Base-by-base conservation (phyloP, 176 grass and related monocot species). In the Thalia dealbata region DNA sequence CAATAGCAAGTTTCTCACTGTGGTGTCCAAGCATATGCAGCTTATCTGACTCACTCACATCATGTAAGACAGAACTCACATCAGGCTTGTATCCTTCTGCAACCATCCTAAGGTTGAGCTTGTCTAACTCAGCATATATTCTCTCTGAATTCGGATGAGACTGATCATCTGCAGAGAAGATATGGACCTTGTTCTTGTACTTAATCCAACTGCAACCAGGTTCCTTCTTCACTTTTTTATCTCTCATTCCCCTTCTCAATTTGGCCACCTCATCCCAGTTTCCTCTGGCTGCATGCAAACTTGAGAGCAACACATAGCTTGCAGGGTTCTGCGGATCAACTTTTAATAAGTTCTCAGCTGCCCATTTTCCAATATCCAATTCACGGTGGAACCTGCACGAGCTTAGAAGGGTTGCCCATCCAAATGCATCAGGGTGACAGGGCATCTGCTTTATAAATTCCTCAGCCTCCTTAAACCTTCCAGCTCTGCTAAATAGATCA, bases 191-290 rank as follows among this genome's bases (percentile, higher is more conserved):
- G 58, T 91, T 91, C 64, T 87, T 91, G 65, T 87, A 87, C 70
- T 85, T 91, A 56, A 91, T 91, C 88, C 88, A 87, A 75, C 88
- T 91, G 67, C 84, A 91, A 38, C 84, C 88, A 74, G 88, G 88
- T n/a, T 91, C 88, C 81, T 91, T 87, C 75, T 87, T 91, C 8
- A 91, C 82, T 24, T 79, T 82, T 25, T 76, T 80, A 42, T 87
- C 88, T 68, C 88, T 87, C 88, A 87, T 91, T 69, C 82, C 88
- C 58, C 82, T 70, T 55, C 84, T 79, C 59, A 91, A 67, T 21
- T 75, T 82, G 18, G 88, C 81, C 61, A 91, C 88, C 73, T 91
- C 81, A 5, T 56, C 76, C 84, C 84, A 91, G 51, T 87, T 58
- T 67, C 88, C 82, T 87, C 81, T 87, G 73, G 84, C 29, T 67